Evolutionary conservation across 163 green algal genomes (phyloP).

Genomic region (Scenedesmus sp.): DNA sequence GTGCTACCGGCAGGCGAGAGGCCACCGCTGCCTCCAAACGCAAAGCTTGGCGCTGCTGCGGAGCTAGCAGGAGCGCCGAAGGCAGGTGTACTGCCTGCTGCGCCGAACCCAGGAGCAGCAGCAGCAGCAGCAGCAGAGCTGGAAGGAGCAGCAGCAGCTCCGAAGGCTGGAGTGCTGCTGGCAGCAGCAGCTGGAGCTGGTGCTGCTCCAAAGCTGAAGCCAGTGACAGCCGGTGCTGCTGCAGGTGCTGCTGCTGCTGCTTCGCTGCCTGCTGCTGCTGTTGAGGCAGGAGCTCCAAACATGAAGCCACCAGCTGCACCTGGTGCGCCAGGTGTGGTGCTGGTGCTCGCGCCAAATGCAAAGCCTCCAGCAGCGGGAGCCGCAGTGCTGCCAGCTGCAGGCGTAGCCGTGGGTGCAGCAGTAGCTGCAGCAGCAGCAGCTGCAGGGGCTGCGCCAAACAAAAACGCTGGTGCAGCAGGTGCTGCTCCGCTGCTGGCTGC

Average conservation of each 20-base stretch:
- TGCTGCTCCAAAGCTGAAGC: not conserved
- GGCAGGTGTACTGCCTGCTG: not conserved
- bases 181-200: not conserved
- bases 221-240: not conserved
- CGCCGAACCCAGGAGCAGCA: not conserved
- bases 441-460: constrained; percentile 2
- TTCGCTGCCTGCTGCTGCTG: not conserved
- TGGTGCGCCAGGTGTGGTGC: not conserved
- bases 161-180: not conserved
- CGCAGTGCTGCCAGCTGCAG: not conserved
- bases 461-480: not conserved
- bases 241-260: not conserved
- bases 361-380: not conserved
- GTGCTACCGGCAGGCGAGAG: not conserved
- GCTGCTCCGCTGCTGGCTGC: not conserved
- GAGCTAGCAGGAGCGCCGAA: not conserved
- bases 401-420: not conserved
- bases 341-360: not conserved
- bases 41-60: not conserved
- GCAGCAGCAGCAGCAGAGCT: not conserved
- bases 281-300: constrained; percentile 6
- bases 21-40: not conserved
- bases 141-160: not conserved
- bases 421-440: not conserved
- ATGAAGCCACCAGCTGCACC: not conserved